phyloP scores from a whole-genome alignment of 176 grass and related monocot genomes.

The Carex littledalei region DNA sequence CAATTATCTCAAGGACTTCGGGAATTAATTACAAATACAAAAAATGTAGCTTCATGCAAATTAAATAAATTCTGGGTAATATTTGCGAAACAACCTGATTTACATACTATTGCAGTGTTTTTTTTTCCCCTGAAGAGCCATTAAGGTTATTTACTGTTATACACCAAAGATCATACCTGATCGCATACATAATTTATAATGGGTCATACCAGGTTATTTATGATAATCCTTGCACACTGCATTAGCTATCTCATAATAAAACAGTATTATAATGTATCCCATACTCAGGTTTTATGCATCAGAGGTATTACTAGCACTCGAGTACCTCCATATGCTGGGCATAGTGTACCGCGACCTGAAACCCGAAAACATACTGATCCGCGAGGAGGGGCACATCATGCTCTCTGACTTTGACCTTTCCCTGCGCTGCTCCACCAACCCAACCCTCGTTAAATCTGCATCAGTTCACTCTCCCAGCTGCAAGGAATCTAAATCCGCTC shows the following conservation, averaged over 20 bases:
- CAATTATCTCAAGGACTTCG: neutral
- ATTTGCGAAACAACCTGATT: neutral
- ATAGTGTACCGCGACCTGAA: slow-evolving; percentile 53
- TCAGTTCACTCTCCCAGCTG: slow-evolving; percentile 26
- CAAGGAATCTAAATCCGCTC: slow-evolving; percentile 31
- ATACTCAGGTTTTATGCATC: slow-evolving; percentile 39
- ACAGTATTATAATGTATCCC: neutral
- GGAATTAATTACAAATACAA: neutral
- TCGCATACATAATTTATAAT: neutral
- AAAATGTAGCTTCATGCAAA: neutral
- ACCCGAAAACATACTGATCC: slow-evolving; percentile 50
- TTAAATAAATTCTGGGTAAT: neutral
- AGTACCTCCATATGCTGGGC: slow-evolving; percentile 66
- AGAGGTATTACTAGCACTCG: slow-evolving; percentile 51
- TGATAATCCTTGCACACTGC: neutral
- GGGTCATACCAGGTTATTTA: no score
- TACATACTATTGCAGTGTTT: neutral
- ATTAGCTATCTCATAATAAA: neutral
- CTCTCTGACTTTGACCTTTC: slow-evolving; percentile 66
- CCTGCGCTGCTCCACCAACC: slow-evolving; percentile 46
- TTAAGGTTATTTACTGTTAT: neutral
- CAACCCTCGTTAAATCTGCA: slow-evolving; percentile 46
- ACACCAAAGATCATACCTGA: neutral
- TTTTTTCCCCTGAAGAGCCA: neutral
- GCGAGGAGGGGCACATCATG: slow-evolving; percentile 60